Evolutionary conservation across 768 basidiomycete genomes (phyloP), one percentile per base, ranked within the genome.

Genomic region (Pseudohyphozyma bogoriensis): DNA sequence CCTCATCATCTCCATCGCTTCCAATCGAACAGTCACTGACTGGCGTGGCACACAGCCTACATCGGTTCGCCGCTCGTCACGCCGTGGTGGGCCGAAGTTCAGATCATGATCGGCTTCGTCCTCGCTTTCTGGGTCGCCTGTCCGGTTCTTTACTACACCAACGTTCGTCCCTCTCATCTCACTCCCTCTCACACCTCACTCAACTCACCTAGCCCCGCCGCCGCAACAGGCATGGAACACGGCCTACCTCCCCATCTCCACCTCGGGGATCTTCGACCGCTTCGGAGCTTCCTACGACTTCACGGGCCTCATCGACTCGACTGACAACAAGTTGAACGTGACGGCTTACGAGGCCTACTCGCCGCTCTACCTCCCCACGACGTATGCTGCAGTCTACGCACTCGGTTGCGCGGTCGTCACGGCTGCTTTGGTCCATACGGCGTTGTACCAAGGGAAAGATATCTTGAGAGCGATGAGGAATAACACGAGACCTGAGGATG

Each of bases 41-140:
- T n/a, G n/a, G n/a, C n/a, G n/a, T n/a, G n/a, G n/a, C n/a, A n/a
- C n/a, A n/a, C n/a, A n/a, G 67, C 79, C 26, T 87, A 81, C 80
- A 79, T 84, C 54, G 82, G 81, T 5, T 83, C 81, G 44, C 86
- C 87, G 16, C 74, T 88, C 51, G 81, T 84, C 76, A 79, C 84
- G 44, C 95, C 93, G 5, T 99, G 93, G 95, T 97, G 93, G 92
- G 95, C 92, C 3, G 82, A 89, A 72, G 86, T 85, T 29, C 91
- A 97, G 72, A 80, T 91, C 63, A 87, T 90, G 71, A 67, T 73
- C 39, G 90, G 89, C 8, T 95, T 96, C 73, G 82, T 90, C 35
- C 50, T 91, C 31, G 87, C 90, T 75, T 95, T 85, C 74, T 99
- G 92, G 92, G 83, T 97, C 66, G 68, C 90, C 58, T 82, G 83